These are phyloP conservation scores for Arthrobotrys iridis DNA, from an alignment of 2,329 filamentous ascomycete species.

Conservation along the genomic window DNA sequence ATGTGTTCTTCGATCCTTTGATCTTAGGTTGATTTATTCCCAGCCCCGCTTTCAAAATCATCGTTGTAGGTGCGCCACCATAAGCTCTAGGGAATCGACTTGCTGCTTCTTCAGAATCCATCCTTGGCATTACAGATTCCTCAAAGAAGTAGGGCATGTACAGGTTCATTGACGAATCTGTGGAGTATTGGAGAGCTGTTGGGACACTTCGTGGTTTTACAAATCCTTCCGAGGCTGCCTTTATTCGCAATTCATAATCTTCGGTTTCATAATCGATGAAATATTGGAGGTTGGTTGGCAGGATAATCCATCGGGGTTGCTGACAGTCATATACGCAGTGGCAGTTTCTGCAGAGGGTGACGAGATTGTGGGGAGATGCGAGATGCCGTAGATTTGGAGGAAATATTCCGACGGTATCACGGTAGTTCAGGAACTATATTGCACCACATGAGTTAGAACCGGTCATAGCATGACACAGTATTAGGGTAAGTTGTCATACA, in stretches of 20 bases:
- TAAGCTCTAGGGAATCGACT: conserved; percentile 39
- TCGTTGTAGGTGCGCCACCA: conserved; percentile 44
- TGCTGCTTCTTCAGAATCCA: conserved; percentile 36
- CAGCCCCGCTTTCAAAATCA: conserved; percentile 45
- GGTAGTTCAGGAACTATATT: conserved; percentile 45
- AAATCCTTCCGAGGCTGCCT: conserved; percentile 31
- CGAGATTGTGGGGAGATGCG: conserved; percentile 49
- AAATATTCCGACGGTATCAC: conserved; percentile 48
- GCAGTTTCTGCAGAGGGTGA: conserved; percentile 50
- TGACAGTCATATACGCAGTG: conserved; percentile 51
- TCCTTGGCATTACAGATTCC: conserved; percentile 47
- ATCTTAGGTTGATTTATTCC: conserved; percentile 52
- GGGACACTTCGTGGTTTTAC: conserved; percentile 32
- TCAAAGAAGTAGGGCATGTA: conserved; percentile 53
- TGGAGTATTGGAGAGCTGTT: conserved; percentile 40
- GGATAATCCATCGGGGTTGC: conserved; percentile 51
- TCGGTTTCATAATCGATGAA: conserved; percentile 41
- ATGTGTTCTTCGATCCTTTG: conserved; percentile 32
- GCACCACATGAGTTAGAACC: conserved; percentile 32
- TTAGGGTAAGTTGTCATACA: conserved; percentile 15
- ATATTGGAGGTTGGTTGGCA: conserved; percentile 45
- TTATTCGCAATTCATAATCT: conserved; percentile 40
- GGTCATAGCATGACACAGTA: conserved; percentile 21
- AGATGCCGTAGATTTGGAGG: conserved; percentile 50
- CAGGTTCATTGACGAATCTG: conserved; percentile 24